Conservation (phyloP, 371 early-diverging fungal genomes). For the Batrachochytrium dendrobatidis region DNA sequence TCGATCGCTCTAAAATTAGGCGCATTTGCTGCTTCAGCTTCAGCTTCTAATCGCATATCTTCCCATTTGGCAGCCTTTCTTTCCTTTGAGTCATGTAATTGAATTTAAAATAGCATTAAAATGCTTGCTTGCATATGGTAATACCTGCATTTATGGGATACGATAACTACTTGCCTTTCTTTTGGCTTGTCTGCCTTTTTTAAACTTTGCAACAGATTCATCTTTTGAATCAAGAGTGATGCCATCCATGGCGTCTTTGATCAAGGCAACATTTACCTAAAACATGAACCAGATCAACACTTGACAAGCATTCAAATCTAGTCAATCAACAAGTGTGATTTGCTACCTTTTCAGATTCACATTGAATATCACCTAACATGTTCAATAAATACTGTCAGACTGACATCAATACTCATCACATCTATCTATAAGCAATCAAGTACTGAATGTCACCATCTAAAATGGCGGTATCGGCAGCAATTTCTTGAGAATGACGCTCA, state of each 20-base stretch:
- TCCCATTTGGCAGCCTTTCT: conserved; percentile 57
- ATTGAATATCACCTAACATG: too few relatives aligned
- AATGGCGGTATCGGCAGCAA: conserved; percentile 28
- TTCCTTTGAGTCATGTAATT: too few relatives aligned
- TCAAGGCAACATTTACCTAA: too few relatives aligned
- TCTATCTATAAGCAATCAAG: not conserved
- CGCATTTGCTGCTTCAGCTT: conserved; percentile 65
- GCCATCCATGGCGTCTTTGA: not conserved
- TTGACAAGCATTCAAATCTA: too few relatives aligned
- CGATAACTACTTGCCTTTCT: not conserved
- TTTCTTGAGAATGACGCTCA: conserved; percentile 61
- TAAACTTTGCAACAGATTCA: not conserved
- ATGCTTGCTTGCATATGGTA: too few relatives aligned
- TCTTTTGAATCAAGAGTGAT: not conserved
- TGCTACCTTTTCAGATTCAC: too few relatives aligned
- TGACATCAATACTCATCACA: too few relatives aligned
- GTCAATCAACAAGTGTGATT: too few relatives aligned
- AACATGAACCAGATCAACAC: too few relatives aligned
- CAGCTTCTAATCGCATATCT: conserved; percentile 69
- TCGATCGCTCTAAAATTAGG: conserved; percentile 71
- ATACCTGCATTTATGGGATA: too few relatives aligned
- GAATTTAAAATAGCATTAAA: too few relatives aligned
- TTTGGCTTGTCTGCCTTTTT: conserved; percentile 3
- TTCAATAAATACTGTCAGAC: too few relatives aligned
- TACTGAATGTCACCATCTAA: conserved; percentile 2